A percentile compares a stretch with the other conserved stretches of the same genome.
phyloP scores from a whole-genome alignment of 768 basidiomycete species.

The Lactarius hengduanensis region DNA sequence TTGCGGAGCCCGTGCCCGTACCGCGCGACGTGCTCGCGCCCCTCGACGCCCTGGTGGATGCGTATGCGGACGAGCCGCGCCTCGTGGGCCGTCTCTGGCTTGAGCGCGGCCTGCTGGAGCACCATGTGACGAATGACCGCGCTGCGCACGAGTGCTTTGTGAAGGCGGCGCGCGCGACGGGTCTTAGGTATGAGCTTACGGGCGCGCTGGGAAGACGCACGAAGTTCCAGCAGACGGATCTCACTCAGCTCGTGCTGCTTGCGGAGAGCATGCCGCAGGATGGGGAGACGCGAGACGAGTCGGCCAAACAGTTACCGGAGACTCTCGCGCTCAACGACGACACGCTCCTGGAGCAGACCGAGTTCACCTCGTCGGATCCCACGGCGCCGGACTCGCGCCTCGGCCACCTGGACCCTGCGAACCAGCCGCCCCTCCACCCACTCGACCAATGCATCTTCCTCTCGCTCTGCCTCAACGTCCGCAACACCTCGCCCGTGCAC shows the following conservation, averaged over 20 bases:
- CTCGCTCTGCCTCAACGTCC: slow-evolving; percentile 84
- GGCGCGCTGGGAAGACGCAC: slow-evolving; percentile 93
- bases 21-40: slow-evolving; percentile 43
- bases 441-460: slow-evolving; percentile 93
- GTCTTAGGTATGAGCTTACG: slow-evolving; percentile 85
- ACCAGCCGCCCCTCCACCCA: slow-evolving; percentile 86
- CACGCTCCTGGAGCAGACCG: slow-evolving; percentile 90
- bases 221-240: slow-evolving; percentile 83
- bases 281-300: slow-evolving; percentile 1
- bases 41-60: slow-evolving; percentile 43
- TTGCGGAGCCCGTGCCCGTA: slow-evolving; percentile 79
- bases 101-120: slow-evolving; percentile 78
- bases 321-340: slow-evolving; percentile 89
- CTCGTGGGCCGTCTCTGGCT: slow-evolving; percentile 65
- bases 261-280: slow-evolving; percentile 67
- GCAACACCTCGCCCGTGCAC: slow-evolving; percentile 85
- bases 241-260: slow-evolving; percentile 89
- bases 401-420: slow-evolving; percentile 72
- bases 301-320: slow-evolving; percentile 54
- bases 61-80: slow-evolving; percentile 54
- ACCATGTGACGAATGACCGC: slow-evolving; percentile 73
- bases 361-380: slow-evolving; percentile 76
- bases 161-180: slow-evolving; percentile 70
- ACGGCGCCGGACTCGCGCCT: slow-evolving; percentile 48
- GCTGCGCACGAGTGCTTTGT: slow-evolving; percentile 75